Base-by-base conservation (phyloP, 176 grass and related monocot genomes). In the Canna indica region DNA sequence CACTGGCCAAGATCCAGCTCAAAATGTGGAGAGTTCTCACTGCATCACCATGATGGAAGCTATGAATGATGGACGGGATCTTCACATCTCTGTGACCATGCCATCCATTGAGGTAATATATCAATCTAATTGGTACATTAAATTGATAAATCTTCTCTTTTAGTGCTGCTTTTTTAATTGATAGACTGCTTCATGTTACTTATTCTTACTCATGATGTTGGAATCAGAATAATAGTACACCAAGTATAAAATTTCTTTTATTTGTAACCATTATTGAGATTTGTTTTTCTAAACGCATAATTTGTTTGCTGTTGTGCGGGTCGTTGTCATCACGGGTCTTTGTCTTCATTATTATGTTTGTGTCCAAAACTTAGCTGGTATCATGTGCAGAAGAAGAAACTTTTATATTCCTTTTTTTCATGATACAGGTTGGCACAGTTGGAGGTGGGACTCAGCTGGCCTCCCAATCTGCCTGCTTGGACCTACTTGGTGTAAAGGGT, bases 21-120 rank as follows among this genome's bases (percentile, higher is more conserved):
- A 92, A 63, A 99, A 99, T 64, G 86, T 99, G 17, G 94, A 99
- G 77, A 99, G 94, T 63, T 99, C 89, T 66, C 88, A 99, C 20
- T 99, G 94, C 71, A 99, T 99, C 67, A 99, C 94, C 68, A 99
- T 99, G 89, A 38, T 93, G 68, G 94, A 99, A 76, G 82, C 89
- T 73, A 39, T 82, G 57, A 97, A 97, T 64, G 89, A 72, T 20
- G 89, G 89, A 30, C 87, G 74, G 78, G 94, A 99, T 78, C 94
- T 99, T 70, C 94, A 99, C 69, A 76, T 99, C 48, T 99, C 94
- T 41, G 94, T 99, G 29, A 93, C 94, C 17, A 93, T 99, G 94
- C 94, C 94, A 70, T 90, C 89, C 63, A 99, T 99, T 59, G 94
- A 93, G 94, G 94, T 99, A 93, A 54, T 26, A 22, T 58, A 17